Evolutionary conservation across 208 protist species (phyloP), one percentile per base, ranked within the genome.

Genomic region (Perkinsela sp.): DNA sequence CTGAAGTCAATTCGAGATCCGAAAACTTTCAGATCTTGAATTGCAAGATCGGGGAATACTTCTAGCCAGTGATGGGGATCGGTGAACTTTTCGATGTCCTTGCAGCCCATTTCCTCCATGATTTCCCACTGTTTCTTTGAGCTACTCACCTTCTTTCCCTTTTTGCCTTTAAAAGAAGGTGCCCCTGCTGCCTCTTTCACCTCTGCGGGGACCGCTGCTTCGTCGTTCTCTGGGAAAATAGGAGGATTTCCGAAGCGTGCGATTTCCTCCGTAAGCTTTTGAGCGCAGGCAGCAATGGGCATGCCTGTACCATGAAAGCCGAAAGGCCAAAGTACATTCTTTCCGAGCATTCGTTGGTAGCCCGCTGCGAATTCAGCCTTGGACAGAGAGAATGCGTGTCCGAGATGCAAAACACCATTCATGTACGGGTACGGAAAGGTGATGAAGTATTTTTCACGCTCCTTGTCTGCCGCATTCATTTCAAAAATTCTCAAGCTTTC

Each of bases 381-480:
- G 66, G 96, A 95, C 28, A 98, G 70, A 28, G 96, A 96, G 81
- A 99, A 99, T 28, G 85, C 85, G 77, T 99, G 98, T 1, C 98
- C 98, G 30, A 99, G 81, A 76, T 99, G 97, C 0, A 99, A 88
- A 48, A 78, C 80, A 66, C 95, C 94, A 77, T 99, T 98, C 95
- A 98, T 98, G 90, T 98, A 98, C n/a, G 97, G 96, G 74, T 97
- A 99, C n/a, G 97, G 97, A 73, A 99, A 99, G 15, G 95, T 98
- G 66, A 91, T 85, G 67, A 99, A 82, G 80, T 88, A 98, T 82
- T 98, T 99, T 13, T 70, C 67, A 2, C 29, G 29, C 30, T 77
- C 70, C 29, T 66, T 30, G 22, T 66, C 69, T 15, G 48, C 78
- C 1, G 85, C 83, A 69, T 92, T 78, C 1, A 69, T 29, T 72